These are phyloP conservation scores for Blastomyces parvus DNA, from an alignment of 2,329 filamentous ascomycete genomes.

Conservation along the genomic window DNA sequence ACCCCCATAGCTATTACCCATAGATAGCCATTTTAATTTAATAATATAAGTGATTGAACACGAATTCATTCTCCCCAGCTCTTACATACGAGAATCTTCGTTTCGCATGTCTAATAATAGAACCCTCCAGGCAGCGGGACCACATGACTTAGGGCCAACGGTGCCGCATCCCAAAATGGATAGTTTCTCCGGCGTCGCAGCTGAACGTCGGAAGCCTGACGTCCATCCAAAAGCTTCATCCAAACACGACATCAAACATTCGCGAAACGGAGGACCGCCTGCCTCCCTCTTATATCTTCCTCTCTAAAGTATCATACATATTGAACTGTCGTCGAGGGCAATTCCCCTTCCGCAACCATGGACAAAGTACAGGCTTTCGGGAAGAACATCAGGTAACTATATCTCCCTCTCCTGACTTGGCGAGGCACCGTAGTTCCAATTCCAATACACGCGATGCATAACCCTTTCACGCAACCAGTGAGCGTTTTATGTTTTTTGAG, in stretches of 20 bases:
- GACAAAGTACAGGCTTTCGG: conserved; percentile 61
- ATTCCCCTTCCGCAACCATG: conserved; percentile 37
- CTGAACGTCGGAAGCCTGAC: neutral
- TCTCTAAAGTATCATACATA: neutral
- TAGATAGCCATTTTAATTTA: neutral
- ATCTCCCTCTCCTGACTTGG: conserved; percentile 11
- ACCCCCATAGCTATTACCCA: neutral
- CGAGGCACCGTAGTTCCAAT: conserved; percentile 12
- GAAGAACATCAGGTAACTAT: conserved; percentile 55
- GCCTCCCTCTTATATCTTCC: neutral
- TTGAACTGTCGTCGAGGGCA: neutral
- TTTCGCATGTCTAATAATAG: neutral
- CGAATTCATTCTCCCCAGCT: neutral
- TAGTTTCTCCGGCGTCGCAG: conserved; percentile 2
- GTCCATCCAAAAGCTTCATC: neutral
- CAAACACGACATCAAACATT: neutral
- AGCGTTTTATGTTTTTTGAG: neutral
- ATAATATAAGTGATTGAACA: neutral
- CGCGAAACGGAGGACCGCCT: neutral
- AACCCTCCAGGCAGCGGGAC: neutral
- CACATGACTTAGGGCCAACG: neutral
- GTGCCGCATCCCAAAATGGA: neutral
- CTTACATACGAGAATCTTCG: neutral
- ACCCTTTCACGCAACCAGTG: conserved; percentile 8
- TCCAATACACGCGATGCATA: conserved; percentile 24